Percentiles rank a stretch among this genome's conserved stretches.
Evolutionary conservation across 2,329 filamentous ascomycete genomes (phyloP).

Genomic region (Aureobasidium lini): DNA sequence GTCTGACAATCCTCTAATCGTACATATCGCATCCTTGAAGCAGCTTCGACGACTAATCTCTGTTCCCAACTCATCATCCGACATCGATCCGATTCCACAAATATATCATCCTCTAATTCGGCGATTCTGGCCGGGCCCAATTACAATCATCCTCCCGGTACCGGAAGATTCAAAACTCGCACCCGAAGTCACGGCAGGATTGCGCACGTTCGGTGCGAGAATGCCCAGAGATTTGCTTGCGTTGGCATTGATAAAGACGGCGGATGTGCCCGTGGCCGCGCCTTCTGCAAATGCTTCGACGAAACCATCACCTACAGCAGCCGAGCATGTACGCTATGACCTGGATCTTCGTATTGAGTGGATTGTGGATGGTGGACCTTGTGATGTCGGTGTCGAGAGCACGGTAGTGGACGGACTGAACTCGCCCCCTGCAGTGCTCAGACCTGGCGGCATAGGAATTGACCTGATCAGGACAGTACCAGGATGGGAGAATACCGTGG

Average conservation of each 20-base stretch:
- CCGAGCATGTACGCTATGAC: conserved; percentile 82
- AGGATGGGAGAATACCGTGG: conserved; percentile 73
- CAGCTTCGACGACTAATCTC: conserved; percentile 63
- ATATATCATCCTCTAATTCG: conserved; percentile 74
- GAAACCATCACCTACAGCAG: conserved; percentile 82
- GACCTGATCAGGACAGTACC: conserved; percentile 65
- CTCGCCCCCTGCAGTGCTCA: conserved; percentile 68
- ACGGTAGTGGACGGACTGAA: conserved; percentile 91
- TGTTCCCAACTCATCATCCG: conserved; percentile 20
- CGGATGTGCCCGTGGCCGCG: conserved; percentile 73
- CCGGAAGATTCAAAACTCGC: conserved; percentile 64
- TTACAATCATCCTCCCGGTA: conserved; percentile 83
- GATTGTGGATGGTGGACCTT: conserved; percentile 83
- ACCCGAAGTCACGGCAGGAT: conserved; percentile 82
- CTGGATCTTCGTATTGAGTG: conserved; percentile 72
- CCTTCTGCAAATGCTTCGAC: conserved; percentile 94
- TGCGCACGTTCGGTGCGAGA: conserved; percentile 78
- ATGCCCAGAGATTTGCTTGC: conserved; percentile 86
- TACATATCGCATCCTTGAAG: conserved; percentile 74
- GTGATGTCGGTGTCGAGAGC: conserved; percentile 86
- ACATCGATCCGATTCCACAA: conserved; percentile 51
- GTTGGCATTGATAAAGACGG: conserved; percentile 72
- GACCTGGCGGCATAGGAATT: conserved; percentile 80
- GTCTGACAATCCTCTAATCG: conserved; percentile 89
- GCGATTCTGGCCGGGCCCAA: conserved; percentile 86